Conservation (phyloP, 345 rosid genomes). For the Heritiera fomes region DNA sequence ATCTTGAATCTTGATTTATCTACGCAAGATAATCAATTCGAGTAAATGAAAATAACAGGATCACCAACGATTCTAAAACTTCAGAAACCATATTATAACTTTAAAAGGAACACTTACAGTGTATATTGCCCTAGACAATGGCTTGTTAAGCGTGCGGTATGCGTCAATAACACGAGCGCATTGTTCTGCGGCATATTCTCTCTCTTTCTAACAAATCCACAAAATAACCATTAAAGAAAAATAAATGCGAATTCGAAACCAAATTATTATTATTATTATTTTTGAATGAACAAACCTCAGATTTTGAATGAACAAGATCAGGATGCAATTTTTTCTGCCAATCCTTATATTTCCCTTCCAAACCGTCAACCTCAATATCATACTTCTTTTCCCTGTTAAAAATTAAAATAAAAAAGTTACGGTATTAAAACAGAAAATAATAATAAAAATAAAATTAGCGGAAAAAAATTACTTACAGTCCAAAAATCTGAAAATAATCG, state of each 20-base stretch:
- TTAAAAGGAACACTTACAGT: constrained; percentile 51
- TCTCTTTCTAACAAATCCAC: constrained; percentile 52
- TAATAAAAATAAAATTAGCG: background rate
- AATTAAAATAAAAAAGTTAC: background rate
- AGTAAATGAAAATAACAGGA: constrained; percentile 19
- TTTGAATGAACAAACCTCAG: constrained; percentile 53
- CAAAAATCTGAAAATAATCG: constrained; percentile 78
- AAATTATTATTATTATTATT: background rate
- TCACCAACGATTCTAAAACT: background rate
- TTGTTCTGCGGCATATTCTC: constrained; percentile 82
- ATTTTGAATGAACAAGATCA: constrained; percentile 91
- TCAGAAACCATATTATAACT: background rate
- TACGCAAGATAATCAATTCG: background rate
- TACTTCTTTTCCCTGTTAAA: constrained; percentile 65
- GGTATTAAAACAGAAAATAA: background rate
- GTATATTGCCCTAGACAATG: constrained; percentile 73
- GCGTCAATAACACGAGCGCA: constrained; percentile 89
- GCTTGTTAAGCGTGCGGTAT: constrained; percentile 59
- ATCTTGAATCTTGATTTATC: background rate
- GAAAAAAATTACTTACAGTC: constrained; percentile 52
- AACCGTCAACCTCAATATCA: constrained; percentile 52
- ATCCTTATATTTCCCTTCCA: constrained; percentile 71
- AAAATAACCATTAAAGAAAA: background rate
- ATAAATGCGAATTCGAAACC: background rate
- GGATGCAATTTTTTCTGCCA: constrained; percentile 98